These are phyloP conservation scores for Arachnopeziza araneosa DNA, from an alignment of 2,329 filamentous ascomycete genomes.

Conservation along the genomic window DNA sequence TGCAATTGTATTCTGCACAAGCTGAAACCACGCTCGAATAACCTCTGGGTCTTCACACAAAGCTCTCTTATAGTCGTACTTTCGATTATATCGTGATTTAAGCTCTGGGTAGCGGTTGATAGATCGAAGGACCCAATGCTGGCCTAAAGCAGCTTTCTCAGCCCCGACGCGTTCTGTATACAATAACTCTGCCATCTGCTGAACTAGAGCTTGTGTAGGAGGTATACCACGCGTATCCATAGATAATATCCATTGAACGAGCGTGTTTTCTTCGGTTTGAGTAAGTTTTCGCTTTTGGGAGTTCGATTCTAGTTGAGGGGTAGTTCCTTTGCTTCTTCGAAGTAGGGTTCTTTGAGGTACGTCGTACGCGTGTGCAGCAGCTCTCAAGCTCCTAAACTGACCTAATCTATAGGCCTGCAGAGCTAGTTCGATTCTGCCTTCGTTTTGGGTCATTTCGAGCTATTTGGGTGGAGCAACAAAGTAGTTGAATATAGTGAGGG, in stretches of 20 bases:
- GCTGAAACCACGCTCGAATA: constrained; percentile 14
- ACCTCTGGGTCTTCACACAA: constrained; percentile 17
- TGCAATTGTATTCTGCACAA: constrained; percentile 13
- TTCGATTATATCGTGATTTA: neutral
- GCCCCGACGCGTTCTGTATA: neutral
- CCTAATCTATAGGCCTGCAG: neutral
- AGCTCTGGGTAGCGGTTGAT: neutral
- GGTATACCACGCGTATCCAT: neutral
- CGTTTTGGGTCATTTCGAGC: too few relatives aligned
- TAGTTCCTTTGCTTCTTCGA: neutral
- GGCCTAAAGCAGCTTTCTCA: neutral
- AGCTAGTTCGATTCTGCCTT: neutral
- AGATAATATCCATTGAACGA: constrained; percentile 1
- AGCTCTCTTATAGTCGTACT: constrained; percentile 17
- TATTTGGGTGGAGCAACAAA: too few relatives aligned
- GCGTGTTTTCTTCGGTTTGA: neutral
- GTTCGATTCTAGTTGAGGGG: neutral
- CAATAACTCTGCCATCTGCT: neutral
- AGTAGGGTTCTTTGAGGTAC: neutral
- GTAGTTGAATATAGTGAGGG: too few relatives aligned
- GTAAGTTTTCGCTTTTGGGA: neutral
- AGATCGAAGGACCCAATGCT: neutral
- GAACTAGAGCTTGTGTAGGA: neutral
- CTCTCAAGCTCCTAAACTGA: neutral
- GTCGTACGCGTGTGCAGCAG: neutral